Evolutionary conservation across 331 rosid genomes (phyloP).

Genomic region (Cydonia oblonga): DNA sequence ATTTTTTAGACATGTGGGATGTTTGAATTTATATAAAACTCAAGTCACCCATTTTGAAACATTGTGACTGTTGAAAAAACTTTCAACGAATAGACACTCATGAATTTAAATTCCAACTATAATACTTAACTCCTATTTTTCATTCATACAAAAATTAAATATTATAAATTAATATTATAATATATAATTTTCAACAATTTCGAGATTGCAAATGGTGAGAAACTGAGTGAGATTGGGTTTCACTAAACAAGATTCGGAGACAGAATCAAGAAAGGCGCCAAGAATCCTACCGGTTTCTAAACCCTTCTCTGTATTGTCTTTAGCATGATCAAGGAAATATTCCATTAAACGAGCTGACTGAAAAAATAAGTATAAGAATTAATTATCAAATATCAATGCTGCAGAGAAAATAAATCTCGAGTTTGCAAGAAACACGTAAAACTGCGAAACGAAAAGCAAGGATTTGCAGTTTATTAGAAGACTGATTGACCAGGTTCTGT

Average conservation of each 20-base stretch:
- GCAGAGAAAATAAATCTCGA: background rate
- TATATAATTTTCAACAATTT: no score
- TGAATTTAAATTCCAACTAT: no score
- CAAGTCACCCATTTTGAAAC: no score
- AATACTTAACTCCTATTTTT: no score
- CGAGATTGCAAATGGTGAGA: background rate
- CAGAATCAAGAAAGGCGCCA: constrained; percentile 42
- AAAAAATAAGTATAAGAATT: constrained; percentile 16
- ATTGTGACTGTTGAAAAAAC: no score
- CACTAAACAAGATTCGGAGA: background rate
- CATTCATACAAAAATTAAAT: no score
- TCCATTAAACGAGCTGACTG: constrained; percentile 60
- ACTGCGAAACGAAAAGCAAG: background rate
- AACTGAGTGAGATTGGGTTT: background rate
- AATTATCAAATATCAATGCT: constrained; percentile 10
- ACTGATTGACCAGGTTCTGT: constrained; percentile 34
- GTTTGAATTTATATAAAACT: no score
- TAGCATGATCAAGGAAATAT: constrained; percentile 65
- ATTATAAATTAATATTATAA: no score
- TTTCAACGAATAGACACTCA: no score
- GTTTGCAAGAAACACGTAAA: background rate
- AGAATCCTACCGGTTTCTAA: constrained; percentile 81
- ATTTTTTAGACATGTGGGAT: no score
- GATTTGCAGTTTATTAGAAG: constrained; percentile 15
- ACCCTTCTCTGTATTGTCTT: constrained; percentile 59